A percentile compares a stretch with the other conserved stretches of the same genome.
These are phyloP conservation scores for Leishmania tarentolae DNA, from an alignment of 208 protist genomes.

Conservation along the genomic window DNA sequence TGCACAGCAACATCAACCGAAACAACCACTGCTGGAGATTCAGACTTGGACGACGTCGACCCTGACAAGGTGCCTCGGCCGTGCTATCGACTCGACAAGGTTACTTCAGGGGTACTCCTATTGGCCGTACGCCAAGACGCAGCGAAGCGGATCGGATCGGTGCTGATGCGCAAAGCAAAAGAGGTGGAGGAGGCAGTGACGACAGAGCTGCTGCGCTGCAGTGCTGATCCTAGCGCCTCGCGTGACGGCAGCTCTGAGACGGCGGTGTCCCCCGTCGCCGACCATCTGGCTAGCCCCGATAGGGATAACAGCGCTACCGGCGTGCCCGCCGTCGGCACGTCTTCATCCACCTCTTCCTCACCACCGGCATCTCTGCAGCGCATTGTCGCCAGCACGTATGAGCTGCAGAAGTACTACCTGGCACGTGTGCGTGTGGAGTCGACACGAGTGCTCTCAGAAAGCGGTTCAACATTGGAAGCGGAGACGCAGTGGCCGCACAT, in stretches of 20 bases:
- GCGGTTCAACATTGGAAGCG: not conserved
- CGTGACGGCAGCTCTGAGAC: not conserved
- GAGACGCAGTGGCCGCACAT: not conserved
- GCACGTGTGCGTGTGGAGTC: slow-evolving; percentile 23
- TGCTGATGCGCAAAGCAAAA: slow-evolving; percentile 69
- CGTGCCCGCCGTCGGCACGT: not conserved
- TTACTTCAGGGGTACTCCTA: slow-evolving; percentile 86
- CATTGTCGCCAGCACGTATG: slow-evolving; percentile 19
- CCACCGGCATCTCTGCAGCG: slow-evolving; percentile 13
- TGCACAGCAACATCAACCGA: not conserved
- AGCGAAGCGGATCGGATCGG: slow-evolving; percentile 49
- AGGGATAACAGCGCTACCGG: not conserved
- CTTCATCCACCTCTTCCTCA: not conserved
- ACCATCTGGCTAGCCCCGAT: not conserved
- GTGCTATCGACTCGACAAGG: slow-evolving; percentile 89
- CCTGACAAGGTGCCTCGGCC: slow-evolving; percentile 61
- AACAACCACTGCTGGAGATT: not conserved
- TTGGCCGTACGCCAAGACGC: slow-evolving; percentile 56
- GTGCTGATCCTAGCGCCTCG: not conserved
- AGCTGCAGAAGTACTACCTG: slow-evolving; percentile 44
- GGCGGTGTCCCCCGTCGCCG: not conserved
- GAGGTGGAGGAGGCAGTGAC: slow-evolving; percentile 49
- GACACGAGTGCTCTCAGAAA: not conserved
- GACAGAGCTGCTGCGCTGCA: slow-evolving; percentile 6
- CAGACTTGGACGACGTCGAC: slow-evolving; percentile 32